Evolutionary conservation across 2,329 filamentous ascomycete species (phyloP).

Genomic region (Colletotrichum sp.): DNA sequence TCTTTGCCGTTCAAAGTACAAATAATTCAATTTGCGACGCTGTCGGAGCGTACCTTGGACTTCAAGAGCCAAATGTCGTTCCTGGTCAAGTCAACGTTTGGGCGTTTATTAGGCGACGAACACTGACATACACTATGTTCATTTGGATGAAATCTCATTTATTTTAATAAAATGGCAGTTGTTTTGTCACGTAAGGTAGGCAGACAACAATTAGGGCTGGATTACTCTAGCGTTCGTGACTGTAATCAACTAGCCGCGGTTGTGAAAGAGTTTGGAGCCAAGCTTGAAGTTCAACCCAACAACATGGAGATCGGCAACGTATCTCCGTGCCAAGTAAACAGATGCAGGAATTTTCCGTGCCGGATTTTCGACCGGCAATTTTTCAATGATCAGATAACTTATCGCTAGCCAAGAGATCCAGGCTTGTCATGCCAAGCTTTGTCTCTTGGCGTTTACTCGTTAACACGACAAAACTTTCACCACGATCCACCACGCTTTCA

Average conservation of each 20-base stretch:
- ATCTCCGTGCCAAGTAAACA: background rate
- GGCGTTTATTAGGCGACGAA: background rate
- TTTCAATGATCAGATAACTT: background rate
- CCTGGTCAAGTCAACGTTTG: background rate
- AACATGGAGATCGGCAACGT: background rate
- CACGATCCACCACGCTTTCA: background rate
- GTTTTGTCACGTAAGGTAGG: background rate
- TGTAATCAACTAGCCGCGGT: background rate
- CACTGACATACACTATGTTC: background rate
- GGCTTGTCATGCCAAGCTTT: background rate
- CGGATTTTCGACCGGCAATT: background rate
- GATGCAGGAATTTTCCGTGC: background rate
- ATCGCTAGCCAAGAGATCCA: constrained; percentile 13
- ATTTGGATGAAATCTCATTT: background rate
- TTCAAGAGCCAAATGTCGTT: background rate
- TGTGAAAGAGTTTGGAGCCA: background rate
- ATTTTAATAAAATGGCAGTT: background rate
- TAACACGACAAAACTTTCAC: background rate
- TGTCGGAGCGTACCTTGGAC: background rate
- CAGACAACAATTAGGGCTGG: background rate
- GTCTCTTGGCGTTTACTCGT: background rate
- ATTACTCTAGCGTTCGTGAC: background rate
- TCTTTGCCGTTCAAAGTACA: background rate
- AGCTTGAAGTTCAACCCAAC: background rate
- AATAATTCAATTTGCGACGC: background rate